A percentile compares a stretch with the other conserved stretches of the same genome.
Conservation (phyloP, 768 basidiomycete genomes). For the Lactarius tabidus region DNA sequence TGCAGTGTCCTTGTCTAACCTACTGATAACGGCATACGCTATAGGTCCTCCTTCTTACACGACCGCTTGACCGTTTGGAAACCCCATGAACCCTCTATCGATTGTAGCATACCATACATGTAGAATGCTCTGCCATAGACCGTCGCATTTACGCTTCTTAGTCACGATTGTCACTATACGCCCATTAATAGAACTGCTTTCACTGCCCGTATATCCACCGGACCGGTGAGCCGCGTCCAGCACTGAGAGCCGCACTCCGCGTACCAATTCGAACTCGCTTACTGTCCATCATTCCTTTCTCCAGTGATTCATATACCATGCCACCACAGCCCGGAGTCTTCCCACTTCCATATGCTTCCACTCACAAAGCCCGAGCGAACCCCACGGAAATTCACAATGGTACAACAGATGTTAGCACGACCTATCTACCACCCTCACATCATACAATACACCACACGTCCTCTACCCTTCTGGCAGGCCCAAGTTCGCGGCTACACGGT, state of each 20-base stretch:
- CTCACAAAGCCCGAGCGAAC: slow-evolving; percentile 39
- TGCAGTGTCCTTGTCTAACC: background rate
- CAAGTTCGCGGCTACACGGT: slow-evolving; percentile 16
- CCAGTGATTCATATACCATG: slow-evolving; percentile 36
- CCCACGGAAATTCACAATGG: slow-evolving; percentile 28
- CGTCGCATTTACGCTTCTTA: slow-evolving; percentile 1
- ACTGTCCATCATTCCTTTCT: background rate
- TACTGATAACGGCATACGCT: slow-evolving; percentile 16
- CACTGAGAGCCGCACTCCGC: background rate
- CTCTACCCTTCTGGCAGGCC: slow-evolving; percentile 38
- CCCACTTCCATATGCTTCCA: slow-evolving; percentile 52
- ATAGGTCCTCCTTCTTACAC: slow-evolving; percentile 42
- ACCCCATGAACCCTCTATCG: background rate
- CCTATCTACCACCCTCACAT: slow-evolving; percentile 41
- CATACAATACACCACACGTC: slow-evolving; percentile 40
- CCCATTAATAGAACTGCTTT: background rate
- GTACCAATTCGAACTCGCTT: background rate
- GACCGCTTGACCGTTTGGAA: slow-evolving; percentile 14
- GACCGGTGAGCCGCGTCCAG: slow-evolving; percentile 3
- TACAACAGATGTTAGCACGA: slow-evolving; percentile 32
- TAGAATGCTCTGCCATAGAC: slow-evolving; percentile 13
- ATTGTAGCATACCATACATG: slow-evolving; percentile 13
- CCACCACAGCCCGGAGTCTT: slow-evolving; percentile 71
- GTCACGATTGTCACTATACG: background rate
- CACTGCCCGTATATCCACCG: background rate